Base-by-base conservation (phyloP, 2,329 filamentous ascomycete species). In the Dichotomopilus funicola region DNA sequence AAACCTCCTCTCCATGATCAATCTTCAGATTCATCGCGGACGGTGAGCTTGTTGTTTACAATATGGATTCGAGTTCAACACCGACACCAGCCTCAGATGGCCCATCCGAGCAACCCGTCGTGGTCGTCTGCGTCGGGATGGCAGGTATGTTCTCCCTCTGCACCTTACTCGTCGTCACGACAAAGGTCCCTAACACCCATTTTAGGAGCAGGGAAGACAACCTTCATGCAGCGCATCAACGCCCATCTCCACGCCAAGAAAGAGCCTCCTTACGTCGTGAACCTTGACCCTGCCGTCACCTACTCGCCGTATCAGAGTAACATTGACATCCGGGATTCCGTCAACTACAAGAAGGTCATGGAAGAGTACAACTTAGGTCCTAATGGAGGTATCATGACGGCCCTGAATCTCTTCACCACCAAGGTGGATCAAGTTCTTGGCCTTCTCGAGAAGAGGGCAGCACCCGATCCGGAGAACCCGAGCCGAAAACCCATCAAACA, bases 301-400 rank as follows among this genome's bases (percentile, higher is more conserved):
- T 89, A 87, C 63, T 88, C 96, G 6, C 94, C 95, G 3, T 99
- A 96, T 68, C 92, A 96, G 64, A 85, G 88, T 71, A 99, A 99
- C 73, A 97, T 99, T 73, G 94, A 99, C 73, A 99, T 99, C 65
- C 90, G 95, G 66, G 94, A 99, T 73, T 94, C 89, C 33, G 92
- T 99, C 71, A 96, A 99, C 80, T 99, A 99, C 78, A 94, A 96
- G 71, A 92, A 99, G 73, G 94, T 99, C 61, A 99, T 99, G 95
- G 95, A 92, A 74, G 91, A 97, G 74, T 97, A 96, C 73, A 96
- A 96, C 68, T 82, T 99, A 0, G 94, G 94, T 0, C 94, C 94
- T 7, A 99, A 99, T 75, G 94, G 94, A 51, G 95, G 91, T 47
- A 99, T 99, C 67, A 76, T 99, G 63, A 99, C 95, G 1, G 94